Evolutionary conservation across 768 basidiomycete genomes (phyloP).

Genomic region (Tricholoma terreum): DNA sequence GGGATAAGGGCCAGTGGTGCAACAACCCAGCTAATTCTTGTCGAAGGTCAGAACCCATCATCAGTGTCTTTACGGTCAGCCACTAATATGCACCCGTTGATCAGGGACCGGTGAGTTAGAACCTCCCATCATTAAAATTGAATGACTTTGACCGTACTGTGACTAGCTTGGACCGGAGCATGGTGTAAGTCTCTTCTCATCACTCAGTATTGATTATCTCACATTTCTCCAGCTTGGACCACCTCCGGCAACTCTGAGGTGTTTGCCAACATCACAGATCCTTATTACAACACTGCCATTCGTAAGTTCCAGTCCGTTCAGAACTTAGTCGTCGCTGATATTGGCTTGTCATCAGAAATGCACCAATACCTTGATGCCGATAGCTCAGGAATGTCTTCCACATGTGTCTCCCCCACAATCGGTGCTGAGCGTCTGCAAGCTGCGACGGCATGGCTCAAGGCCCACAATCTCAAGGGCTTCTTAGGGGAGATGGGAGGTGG

Average conservation of each 20-base stretch:
- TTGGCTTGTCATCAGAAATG: constrained; percentile 46
- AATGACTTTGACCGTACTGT: constrained; percentile 2
- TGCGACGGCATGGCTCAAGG: constrained; percentile 58
- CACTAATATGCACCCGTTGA: neutral
- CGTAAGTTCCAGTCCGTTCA: constrained; percentile 28
- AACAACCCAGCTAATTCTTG: constrained; percentile 50
- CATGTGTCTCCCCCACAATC: constrained; percentile 58
- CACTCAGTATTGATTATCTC: neutral
- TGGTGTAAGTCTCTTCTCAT: constrained; percentile 39
- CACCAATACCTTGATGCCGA: constrained; percentile 71
- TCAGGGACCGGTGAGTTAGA: constrained; percentile 31
- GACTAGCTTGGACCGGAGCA: constrained; percentile 54
- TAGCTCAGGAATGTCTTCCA: constrained; percentile 50
- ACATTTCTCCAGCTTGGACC: constrained; percentile 40
- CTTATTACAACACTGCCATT: constrained; percentile 60
- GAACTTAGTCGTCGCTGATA: neutral
- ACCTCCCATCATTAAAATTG: constrained; percentile 3
- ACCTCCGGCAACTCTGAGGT: constrained; percentile 54
- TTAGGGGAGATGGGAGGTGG: constrained; percentile 62
- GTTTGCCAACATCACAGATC: constrained; percentile 52
- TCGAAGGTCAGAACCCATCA: constrained; percentile 31
- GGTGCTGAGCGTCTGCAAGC: constrained; percentile 53
- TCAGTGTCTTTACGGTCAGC: neutral
- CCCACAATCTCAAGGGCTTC: constrained; percentile 59
- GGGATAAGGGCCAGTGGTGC: constrained; percentile 63